Conservation (phyloP, 805 yeast genomes). For the Kregervanrija pseudodelftensis region DNA sequence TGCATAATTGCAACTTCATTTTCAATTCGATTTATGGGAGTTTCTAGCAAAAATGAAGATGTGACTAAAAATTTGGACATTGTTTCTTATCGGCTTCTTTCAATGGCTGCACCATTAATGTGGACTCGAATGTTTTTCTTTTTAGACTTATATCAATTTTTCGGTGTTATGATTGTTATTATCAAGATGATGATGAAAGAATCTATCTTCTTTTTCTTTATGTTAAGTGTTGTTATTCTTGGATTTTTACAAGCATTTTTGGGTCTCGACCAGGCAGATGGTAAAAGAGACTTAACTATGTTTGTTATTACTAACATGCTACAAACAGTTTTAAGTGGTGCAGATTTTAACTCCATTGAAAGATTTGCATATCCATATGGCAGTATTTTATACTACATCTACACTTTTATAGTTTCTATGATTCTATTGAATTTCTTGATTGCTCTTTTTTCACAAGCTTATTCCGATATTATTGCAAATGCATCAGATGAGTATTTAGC, state of each 20-base stretch:
- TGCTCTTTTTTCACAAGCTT: constrained; percentile 82
- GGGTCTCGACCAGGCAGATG: constrained; percentile 85
- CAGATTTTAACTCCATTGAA: constrained; percentile 63
- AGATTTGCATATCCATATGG: constrained; percentile 83
- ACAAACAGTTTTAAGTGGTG: constrained; percentile 67
- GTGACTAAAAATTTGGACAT: constrained; percentile 19
- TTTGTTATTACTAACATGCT: constrained; percentile 57
- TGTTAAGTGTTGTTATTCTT: constrained; percentile 59
- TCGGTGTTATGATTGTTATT: constrained; percentile 85
- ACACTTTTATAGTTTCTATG: constrained; percentile 67
- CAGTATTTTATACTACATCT: constrained; percentile 65
- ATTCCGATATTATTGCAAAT: constrained; percentile 71
- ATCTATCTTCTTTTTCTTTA: constrained; percentile 72
- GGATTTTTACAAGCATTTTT: constrained; percentile 85
- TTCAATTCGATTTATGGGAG: constrained; percentile 43
- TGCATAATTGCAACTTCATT: constrained; percentile 45
- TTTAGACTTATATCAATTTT: constrained; percentile 72
- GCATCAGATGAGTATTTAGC: constrained; percentile 84
- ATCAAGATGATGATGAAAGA: constrained; percentile 83
- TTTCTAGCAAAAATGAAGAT: constrained; percentile 21
- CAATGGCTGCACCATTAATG: constrained; percentile 80
- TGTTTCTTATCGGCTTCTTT: constrained; percentile 55
- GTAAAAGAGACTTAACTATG: constrained; percentile 66
- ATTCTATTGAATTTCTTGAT: constrained; percentile 75
- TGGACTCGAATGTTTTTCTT: constrained; percentile 74